A percentile compares a stretch with the other conserved stretches of the same genome.
These are phyloP conservation scores for Thermoascus crustaceus DNA, from an alignment of 2,329 filamentous ascomycete genomes.

Conservation along the genomic window DNA sequence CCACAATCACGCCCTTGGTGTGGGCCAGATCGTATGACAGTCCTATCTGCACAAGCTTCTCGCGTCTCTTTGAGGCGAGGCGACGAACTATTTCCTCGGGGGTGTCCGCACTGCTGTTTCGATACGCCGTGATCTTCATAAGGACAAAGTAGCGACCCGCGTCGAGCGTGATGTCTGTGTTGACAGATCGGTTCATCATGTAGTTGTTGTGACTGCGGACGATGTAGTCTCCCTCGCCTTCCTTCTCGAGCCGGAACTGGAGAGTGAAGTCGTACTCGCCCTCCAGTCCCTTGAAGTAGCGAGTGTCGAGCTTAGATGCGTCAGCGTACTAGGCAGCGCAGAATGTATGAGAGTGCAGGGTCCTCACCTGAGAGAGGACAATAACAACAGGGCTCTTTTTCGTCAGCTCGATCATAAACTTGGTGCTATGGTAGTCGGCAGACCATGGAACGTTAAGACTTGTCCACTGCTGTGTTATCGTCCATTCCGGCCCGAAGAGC, in stretches of 20 bases:
- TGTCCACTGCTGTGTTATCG: slow-evolving; percentile 54
- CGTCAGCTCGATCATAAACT: slow-evolving; percentile 48
- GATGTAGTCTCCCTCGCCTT: slow-evolving; percentile 53
- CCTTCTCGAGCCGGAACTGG: slow-evolving; percentile 52
- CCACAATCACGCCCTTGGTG: slow-evolving; percentile 35
- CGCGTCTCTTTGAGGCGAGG: slow-evolving; percentile 55
- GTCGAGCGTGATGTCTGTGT: slow-evolving; percentile 66
- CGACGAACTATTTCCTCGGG: slow-evolving; percentile 61
- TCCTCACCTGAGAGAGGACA: slow-evolving; percentile 45
- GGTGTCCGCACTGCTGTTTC: slow-evolving; percentile 41
- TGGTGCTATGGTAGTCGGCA: slow-evolving; percentile 53
- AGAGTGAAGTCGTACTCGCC: slow-evolving; percentile 51
- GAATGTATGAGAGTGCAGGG: no score
- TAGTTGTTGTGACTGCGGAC: slow-evolving; percentile 49
- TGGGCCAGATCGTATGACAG: slow-evolving; percentile 41
- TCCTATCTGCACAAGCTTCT: slow-evolving; percentile 56
- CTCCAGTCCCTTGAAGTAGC: slow-evolving; percentile 51
- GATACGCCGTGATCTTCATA: slow-evolving; percentile 63
- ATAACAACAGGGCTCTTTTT: slow-evolving; percentile 49
- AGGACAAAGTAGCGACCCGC: slow-evolving; percentile 68
- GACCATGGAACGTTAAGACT: slow-evolving; percentile 53
- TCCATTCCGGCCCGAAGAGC: slow-evolving; percentile 54
- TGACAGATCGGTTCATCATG: slow-evolving; percentile 65
- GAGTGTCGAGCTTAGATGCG: slow-evolving; percentile 43
- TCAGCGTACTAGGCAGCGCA: no score